Base-by-base conservation (phyloP, 192 early-diverging fungal species). In the Phlyctochytrium bullatum region DNA sequence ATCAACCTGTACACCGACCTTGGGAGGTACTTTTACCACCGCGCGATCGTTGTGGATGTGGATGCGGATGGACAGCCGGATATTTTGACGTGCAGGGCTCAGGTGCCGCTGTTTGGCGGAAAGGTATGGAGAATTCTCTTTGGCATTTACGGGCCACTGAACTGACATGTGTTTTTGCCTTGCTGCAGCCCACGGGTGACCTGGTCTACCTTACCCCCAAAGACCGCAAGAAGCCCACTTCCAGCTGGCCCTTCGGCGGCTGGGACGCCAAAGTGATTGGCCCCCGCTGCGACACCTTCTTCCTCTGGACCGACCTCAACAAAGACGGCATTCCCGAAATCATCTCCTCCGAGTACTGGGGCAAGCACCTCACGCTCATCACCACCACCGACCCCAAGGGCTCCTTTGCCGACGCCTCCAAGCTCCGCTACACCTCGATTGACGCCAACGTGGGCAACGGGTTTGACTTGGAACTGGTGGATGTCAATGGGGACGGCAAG, bases 401-500 rank as follows among this genome's bases (percentile, higher is more conserved):
- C 56, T 2, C 34, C 36, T 62, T 70, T 20, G 35, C 34, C 14
- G 40, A 34, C 52, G 30, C 50, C 35, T 24, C 68, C 20, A 70
- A 70, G n/a, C 36, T 70, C 12, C 14, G 10, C 28, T 29, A 51
- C 52, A 70, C 36, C 47, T 34, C 34, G 34, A 35, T 70, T 20
- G 68, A 70, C 51, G 50, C 51, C 16, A 27, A 53, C 34, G 10
- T 33, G 3, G 68, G 68, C 36, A 23, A 70, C 47, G 56, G 34
- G 25, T 70, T 70, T 54, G 68, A 56, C 31, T 3, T 71, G 32
- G 35, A 71, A 40, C 20, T 52, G 27, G 69, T 71, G 1, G 69
- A 71, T 50, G n/a, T 71, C 29, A 71, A 71, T 35, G 62, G 51
- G 28, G 69, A 71, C 59, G 69, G 69, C 27, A 71, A 71, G 40